Conservation (phyloP, 768 basidiomycete genomes). For the Goffeauzyma gilvescens region DNA sequence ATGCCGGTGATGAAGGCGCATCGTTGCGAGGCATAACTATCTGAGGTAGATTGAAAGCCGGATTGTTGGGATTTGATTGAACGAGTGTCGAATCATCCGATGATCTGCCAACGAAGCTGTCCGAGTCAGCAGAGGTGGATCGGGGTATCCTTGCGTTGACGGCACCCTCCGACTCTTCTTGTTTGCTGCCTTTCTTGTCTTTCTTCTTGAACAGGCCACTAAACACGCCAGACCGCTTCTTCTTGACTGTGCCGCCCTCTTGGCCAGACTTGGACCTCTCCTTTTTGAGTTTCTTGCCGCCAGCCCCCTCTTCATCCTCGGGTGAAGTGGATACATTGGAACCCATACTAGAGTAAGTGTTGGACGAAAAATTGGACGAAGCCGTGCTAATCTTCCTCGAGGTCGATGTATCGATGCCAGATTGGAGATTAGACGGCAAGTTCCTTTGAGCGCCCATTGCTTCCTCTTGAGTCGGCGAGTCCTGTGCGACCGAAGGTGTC, state of each 20-base stretch:
- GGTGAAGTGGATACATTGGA: constrained; percentile 15
- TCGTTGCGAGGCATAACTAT: too few relatives aligned
- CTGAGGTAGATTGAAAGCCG: too few relatives aligned
- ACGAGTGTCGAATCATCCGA: constrained; percentile 19
- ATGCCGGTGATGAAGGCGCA: too few relatives aligned
- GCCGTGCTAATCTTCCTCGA: constrained; percentile 5
- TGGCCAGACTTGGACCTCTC: constrained; percentile 19
- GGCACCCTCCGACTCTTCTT: constrained; percentile 20
- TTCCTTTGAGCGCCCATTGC: too few relatives aligned
- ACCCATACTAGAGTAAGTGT: constrained; percentile 5
- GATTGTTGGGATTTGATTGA: too few relatives aligned
- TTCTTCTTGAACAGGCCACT: constrained; percentile 48
- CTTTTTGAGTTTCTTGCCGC: constrained; percentile 40
- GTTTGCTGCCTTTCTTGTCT: constrained; percentile 55
- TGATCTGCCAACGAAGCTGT: constrained; percentile 14
- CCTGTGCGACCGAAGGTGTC: too few relatives aligned
- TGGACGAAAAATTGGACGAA: constrained; percentile 14
- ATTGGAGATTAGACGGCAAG: too few relatives aligned
- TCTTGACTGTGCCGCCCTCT: constrained; percentile 18
- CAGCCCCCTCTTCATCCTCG: constrained; percentile 35
- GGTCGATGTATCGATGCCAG: background rate
- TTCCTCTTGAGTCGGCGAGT: too few relatives aligned
- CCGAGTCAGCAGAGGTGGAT: constrained; percentile 5
- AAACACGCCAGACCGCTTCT: constrained; percentile 55
- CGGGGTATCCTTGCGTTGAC: background rate